Evolutionary conservation across 371 early-diverging fungal species (phyloP), one percentile per base, ranked within the genome.

Genomic region (Haplosporangium sp.): DNA sequence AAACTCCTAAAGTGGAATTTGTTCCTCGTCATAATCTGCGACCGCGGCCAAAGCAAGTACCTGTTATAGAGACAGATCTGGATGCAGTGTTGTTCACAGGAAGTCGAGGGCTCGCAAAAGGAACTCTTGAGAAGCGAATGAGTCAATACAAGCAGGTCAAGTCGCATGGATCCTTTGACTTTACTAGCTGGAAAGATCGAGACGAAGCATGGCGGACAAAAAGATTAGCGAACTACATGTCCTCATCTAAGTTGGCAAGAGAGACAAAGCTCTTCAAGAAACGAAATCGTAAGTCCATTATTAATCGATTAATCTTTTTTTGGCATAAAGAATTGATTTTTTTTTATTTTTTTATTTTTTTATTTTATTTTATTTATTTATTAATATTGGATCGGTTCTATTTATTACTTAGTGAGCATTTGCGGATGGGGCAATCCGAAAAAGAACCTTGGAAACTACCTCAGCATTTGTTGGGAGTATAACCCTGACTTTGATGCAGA

Each of bases 161-260:
- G 39, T 48, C 67, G 2, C 68, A 77, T 10, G 65, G 67, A n/a
- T 67, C 74, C 4, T 57, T 84, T 5, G 76, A 84, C 10, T 84
- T 84, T 64, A 72, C 71, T 2, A 75, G 69, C 37, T 84, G 84
- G 84, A 70, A 69, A n/a, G 79, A 81, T 13, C 76, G 84, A 10
- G 84, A 81, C 20, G 69, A 81, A 9, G 62, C 56, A 2, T 84
- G 84, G 84, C 57, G 84, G 10, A 61, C 69, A 8, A 67, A 79
- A 27, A 67, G 84, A 19, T 37, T 81, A 3, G 74, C 73, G 15
- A 76, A 56, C 34, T 79, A 79, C 63, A 67, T 76, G 60, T 69
- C 73, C 1, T 44, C 65, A 5, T 71, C 74, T 15, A 84, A 84
- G 38, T 5, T 59, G n/a, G 84, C 84, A 35, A 61, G 84, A 39